Evolutionary conservation across 176 grass and related monocot genomes (phyloP).

Genomic region (Ensete glaucum): DNA sequence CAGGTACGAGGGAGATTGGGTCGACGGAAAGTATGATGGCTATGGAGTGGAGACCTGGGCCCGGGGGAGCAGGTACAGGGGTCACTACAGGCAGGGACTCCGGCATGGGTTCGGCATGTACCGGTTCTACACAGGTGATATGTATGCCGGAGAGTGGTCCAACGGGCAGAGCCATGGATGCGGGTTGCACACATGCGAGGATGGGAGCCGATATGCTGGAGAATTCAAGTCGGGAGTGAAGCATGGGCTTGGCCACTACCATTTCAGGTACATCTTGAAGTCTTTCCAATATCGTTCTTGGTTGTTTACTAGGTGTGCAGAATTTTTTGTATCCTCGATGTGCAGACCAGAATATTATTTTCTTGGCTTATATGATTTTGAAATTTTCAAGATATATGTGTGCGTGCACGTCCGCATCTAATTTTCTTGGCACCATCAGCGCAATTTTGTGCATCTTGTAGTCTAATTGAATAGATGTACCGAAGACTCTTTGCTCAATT

Average conservation of each 20-base stretch:
- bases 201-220: constrained; percentile 84
- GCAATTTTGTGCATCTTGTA: too few species aligned
- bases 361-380: too few species aligned
- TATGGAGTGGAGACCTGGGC: constrained; percentile 92
- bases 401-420: too few species aligned
- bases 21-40: constrained; percentile 84
- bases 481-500: too few species aligned
- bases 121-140: constrained; percentile 91
- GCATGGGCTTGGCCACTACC: constrained; percentile 92
- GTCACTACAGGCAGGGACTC: constrained; percentile 83
- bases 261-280: constrained; percentile 71
- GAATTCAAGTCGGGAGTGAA: constrained; percentile 99
- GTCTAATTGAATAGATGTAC: too few species aligned
- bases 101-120: constrained; percentile 89
- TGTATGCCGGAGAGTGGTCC: constrained; percentile 91
- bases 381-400: too few species aligned
- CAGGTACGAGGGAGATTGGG: constrained; percentile 91
- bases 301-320: not conserved
- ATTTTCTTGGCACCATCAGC: too few species aligned
- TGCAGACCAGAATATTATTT: too few species aligned
- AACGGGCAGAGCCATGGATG: constrained; percentile 93
- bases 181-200: constrained; percentile 91
- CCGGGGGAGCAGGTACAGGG: constrained; percentile 78
- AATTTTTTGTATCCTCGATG: not conserved
- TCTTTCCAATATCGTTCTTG: not conserved